Conservation (phyloP, 2,329 filamentous ascomycete species). For the Fusarium brachygibbosum region DNA sequence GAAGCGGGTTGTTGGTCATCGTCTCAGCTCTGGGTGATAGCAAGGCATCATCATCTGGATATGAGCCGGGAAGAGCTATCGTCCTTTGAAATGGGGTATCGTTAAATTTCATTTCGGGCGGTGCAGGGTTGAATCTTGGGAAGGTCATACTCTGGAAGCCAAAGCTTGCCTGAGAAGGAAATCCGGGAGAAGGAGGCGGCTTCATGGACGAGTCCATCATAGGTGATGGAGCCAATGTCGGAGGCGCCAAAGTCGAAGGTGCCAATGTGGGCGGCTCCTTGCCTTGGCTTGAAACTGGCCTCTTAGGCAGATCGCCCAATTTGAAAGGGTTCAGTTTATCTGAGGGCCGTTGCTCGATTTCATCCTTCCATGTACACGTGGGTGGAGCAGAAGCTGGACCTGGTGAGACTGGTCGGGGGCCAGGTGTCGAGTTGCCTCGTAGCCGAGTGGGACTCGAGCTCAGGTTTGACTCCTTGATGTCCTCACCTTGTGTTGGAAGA, state of each 20-base stretch:
- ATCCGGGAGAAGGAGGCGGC: slow-evolving; percentile 62
- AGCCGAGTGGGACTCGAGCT: slow-evolving; percentile 59
- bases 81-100: slow-evolving; percentile 52
- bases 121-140: slow-evolving; percentile 42
- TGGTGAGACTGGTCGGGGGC: slow-evolving; percentile 65
- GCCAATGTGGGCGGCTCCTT: slow-evolving; percentile 21
- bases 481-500: slow-evolving; percentile 66
- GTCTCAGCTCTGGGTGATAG: slow-evolving; percentile 80
- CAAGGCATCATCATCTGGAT: slow-evolving; percentile 66
- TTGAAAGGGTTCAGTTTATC: slow-evolving; percentile 40
- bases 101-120: slow-evolving; percentile 31
- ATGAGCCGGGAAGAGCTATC: slow-evolving; percentile 53
- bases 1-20: slow-evolving; percentile 78
- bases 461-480: slow-evolving; percentile 57
- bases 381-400: slow-evolving; percentile 77
- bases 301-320: slow-evolving; percentile 49
- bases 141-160: slow-evolving; percentile 58
- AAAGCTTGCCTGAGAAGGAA: slow-evolving; percentile 56
- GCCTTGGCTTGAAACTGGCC: slow-evolving; percentile 54
- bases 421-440: slow-evolving; percentile 68
- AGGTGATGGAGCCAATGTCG: slow-evolving; percentile 25
- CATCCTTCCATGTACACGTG: slow-evolving; percentile 70
- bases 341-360: slow-evolving; percentile 57
- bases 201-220: slow-evolving; percentile 50
- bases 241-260: slow-evolving; percentile 22